These are phyloP conservation scores for Platanus orientalis DNA, from an alignment of 164 flowering plant species.

Conservation along the genomic window DNA sequence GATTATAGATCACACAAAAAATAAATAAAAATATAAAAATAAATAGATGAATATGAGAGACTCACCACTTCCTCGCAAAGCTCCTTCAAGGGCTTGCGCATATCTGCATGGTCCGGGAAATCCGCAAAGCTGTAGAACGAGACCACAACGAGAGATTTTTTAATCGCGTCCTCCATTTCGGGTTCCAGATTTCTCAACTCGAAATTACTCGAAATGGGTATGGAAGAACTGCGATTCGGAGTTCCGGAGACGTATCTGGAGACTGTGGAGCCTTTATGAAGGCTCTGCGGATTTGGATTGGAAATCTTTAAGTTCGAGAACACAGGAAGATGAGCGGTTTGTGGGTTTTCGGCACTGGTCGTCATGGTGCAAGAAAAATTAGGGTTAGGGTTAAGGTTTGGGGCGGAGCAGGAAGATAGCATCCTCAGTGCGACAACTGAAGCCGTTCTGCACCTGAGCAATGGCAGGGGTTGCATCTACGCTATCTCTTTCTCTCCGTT, in stretches of 20 bases:
- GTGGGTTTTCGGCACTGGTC: background rate
- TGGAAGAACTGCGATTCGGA: conserved; percentile 2
- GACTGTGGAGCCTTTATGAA: conserved; percentile 1
- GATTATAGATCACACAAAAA: background rate
- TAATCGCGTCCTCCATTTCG: conserved; percentile 8
- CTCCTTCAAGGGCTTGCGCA: conserved; percentile 75
- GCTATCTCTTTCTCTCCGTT: background rate
- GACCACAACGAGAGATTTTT: conserved; percentile 61
- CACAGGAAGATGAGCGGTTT: background rate
- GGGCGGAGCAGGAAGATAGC: conserved; percentile 27
- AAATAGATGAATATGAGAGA: background rate
- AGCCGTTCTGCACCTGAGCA: conserved; percentile 12
- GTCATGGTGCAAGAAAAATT: conserved; percentile 1
- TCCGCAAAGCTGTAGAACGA: conserved; percentile 97
- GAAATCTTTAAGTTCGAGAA: conserved; percentile 3
- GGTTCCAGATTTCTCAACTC: conserved; percentile 6
- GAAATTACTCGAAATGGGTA: conserved; percentile 9
- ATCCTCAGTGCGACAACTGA: conserved; percentile 29
- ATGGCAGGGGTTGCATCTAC: conserved; percentile 24
- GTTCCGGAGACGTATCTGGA: conserved; percentile 6
- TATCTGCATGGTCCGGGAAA: conserved; percentile 76
- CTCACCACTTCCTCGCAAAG: conserved; percentile 76
- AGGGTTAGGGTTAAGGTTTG: conserved; percentile 27
- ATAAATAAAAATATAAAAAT: background rate
- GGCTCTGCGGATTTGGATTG: conserved; percentile 4